These are phyloP conservation scores for Leishmania tropica DNA, from an alignment of 208 protist genomes.

Conservation along the genomic window DNA sequence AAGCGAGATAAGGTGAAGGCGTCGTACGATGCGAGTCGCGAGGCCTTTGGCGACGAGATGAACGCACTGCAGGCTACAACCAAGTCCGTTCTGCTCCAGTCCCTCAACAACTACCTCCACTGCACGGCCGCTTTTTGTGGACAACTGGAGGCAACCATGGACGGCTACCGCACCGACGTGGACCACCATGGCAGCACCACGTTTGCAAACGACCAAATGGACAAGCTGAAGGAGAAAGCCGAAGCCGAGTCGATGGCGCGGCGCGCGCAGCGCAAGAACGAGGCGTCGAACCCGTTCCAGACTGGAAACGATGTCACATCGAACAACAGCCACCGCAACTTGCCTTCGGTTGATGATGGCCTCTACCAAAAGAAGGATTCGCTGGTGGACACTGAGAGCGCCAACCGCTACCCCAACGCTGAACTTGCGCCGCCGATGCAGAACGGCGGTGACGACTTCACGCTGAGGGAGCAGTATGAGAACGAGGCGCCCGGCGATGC, in stretches of 20 bases:
- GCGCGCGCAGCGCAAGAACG: conserved; percentile 12
- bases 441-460: not conserved
- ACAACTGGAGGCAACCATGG: conserved; percentile 55
- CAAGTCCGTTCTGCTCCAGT: conserved; percentile 27
- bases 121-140: conserved; percentile 49
- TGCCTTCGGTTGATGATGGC: conserved; percentile 16
- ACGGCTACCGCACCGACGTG: conserved; percentile 48
- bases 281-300: not conserved
- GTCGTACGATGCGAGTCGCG: conserved; percentile 38
- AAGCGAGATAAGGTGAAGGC: conserved; percentile 50
- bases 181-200: conserved; percentile 6
- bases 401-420: not conserved
- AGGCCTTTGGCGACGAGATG: conserved; percentile 35
- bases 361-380: conserved; percentile 17
- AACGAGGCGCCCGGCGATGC: not conserved
- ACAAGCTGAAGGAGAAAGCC: conserved; percentile 37
- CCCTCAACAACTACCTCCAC: conserved; percentile 61
- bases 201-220: conserved; percentile 25
- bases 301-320: not conserved
- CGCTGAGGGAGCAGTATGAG: not conserved
- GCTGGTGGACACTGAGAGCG: not conserved
- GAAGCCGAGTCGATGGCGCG: conserved; percentile 26
- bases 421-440: not conserved
- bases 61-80: conserved; percentile 32
- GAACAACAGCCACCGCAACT: not conserved